Evolutionary conservation across 306 rosid species (phyloP).

Genomic region (Fragaria iinumae): DNA sequence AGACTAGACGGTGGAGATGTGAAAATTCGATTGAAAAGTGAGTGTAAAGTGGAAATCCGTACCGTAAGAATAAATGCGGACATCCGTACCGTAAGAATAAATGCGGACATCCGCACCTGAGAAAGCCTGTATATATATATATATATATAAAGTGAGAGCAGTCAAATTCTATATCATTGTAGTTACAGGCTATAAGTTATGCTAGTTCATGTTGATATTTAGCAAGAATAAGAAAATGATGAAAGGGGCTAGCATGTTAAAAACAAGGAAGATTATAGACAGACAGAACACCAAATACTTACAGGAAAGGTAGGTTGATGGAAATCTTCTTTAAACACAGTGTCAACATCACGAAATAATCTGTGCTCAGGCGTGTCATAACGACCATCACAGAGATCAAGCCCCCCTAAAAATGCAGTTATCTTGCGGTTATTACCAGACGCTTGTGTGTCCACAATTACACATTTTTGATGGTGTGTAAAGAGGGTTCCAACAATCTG

Average conservation of each 20-base stretch:
- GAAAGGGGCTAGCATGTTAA: background rate
- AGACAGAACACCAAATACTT: constrained; percentile 38
- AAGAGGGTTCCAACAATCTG: constrained; percentile 86
- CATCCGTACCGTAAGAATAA: too few species aligned
- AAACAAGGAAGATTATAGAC: background rate
- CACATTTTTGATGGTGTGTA: constrained; percentile 97
- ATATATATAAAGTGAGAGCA: background rate
- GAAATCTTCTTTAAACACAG: constrained; percentile 63
- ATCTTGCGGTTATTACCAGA: constrained; percentile 72
- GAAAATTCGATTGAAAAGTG: too few species aligned
- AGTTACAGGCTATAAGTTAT: background rate
- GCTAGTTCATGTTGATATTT: background rate
- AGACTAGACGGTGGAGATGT: too few species aligned
- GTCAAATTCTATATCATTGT: background rate
- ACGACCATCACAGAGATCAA: constrained; percentile 97
- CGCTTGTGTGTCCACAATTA: constrained; percentile 85
- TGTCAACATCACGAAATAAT: constrained; percentile 61
- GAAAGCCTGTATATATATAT: background rate
- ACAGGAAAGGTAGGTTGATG: constrained; percentile 83
- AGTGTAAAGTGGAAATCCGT: too few species aligned
- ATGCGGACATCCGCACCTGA: too few species aligned
- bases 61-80: too few species aligned
- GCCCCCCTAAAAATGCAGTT: constrained; percentile 89
- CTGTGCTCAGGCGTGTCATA: constrained; percentile 96
- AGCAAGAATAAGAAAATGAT: background rate